Conservation (phyloP, 257 asterid genomes). For the Marsdenia floribunda region DNA sequence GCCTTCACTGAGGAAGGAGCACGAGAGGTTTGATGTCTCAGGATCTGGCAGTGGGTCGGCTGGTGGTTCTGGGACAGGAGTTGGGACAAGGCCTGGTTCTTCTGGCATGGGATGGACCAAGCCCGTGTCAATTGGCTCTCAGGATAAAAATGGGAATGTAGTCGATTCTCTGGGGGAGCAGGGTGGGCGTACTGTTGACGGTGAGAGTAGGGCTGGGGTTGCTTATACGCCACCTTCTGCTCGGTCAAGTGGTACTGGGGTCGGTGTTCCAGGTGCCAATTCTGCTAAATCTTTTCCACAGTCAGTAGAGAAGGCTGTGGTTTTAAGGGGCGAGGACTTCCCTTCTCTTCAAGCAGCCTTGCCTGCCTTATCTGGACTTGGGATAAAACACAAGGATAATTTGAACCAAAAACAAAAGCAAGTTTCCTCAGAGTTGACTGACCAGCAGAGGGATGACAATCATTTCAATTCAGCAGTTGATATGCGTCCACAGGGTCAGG, state of each 20-base stretch:
- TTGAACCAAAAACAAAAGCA: constrained; percentile 60
- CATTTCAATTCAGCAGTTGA: constrained; percentile 45
- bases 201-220: constrained; percentile 36
- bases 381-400: constrained; percentile 64
- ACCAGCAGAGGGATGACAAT: constrained; percentile 39
- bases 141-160: constrained; percentile 41
- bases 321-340: constrained; percentile 97
- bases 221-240: constrained; percentile 81
- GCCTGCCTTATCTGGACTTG: constrained; percentile 61
- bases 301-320: constrained; percentile 51
- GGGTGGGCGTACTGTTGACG: constrained; percentile 32
- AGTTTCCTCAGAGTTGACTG: constrained; percentile 37
- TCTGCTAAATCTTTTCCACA: constrained; percentile 37
- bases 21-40: constrained; percentile 61
- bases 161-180: constrained; percentile 31
- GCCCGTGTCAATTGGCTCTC: constrained; percentile 38
- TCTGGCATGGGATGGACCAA: constrained; percentile 94
- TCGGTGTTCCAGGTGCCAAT: constrained; percentile 23
- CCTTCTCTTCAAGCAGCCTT: constrained; percentile 89
- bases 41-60: constrained; percentile 54
- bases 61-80: constrained; percentile 54
- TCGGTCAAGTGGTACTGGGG: constrained; percentile 43
- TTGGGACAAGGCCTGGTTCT: constrained; percentile 73
- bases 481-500: constrained; percentile 40
- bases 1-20: constrained; percentile 94